phyloP scores from a whole-genome alignment of 177 flowering plant genomes.

The Vitis hybrid region DNA sequence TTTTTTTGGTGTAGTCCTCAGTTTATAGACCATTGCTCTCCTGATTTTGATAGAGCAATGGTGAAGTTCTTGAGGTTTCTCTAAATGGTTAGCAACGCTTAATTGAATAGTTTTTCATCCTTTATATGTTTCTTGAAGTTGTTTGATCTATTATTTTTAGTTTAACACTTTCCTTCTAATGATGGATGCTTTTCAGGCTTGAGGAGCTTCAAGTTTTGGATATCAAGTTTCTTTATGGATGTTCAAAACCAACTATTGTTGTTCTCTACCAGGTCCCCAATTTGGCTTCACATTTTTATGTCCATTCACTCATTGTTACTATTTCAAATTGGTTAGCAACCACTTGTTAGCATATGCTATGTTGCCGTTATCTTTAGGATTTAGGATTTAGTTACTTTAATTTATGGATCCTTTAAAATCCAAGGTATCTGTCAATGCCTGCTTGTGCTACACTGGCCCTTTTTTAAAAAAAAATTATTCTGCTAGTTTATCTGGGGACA shows the following conservation, averaged over 20 bases:
- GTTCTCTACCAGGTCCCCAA: slow-evolving; percentile 88
- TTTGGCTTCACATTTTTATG: slow-evolving; percentile 1
- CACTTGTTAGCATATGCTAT: background rate
- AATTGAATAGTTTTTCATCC: background rate
- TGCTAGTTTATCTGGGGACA: too few species aligned
- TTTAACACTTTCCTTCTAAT: background rate
- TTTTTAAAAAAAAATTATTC: too few species aligned
- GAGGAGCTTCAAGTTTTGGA: slow-evolving; percentile 99
- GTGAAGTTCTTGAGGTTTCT: too few species aligned
- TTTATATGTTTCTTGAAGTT: background rate
- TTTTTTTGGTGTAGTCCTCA: too few species aligned
- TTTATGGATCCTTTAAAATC: background rate
- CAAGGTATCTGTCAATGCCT: slow-evolving; percentile 1
- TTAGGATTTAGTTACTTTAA: background rate
- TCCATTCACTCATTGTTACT: background rate
- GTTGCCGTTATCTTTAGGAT: background rate
- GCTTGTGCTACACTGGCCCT: background rate
- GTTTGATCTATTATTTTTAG: background rate
- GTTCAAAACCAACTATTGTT: slow-evolving; percentile 90
- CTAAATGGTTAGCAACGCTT: too few species aligned
- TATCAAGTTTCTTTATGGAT: slow-evolving; percentile 93
- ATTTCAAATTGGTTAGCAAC: background rate
- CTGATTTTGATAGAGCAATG: too few species aligned
- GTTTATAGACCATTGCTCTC: too few species aligned
- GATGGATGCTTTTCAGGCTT: slow-evolving; percentile 58